Conservation (phyloP, 75 land plant species). For the Cupressus sempervirens region DNA sequence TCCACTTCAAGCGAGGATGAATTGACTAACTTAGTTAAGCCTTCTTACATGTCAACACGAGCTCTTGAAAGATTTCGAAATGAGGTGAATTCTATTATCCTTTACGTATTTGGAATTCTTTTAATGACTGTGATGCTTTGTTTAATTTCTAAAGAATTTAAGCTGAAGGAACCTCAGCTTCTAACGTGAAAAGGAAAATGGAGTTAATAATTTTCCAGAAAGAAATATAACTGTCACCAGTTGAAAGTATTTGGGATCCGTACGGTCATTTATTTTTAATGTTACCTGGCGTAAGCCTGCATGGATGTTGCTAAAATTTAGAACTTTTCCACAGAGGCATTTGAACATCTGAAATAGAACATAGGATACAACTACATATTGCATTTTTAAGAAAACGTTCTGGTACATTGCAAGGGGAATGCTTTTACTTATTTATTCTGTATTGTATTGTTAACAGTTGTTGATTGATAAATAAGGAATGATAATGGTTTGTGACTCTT, state of each 20-base stretch:
- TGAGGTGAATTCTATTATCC: constrained; percentile 50
- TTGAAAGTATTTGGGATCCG: background rate
- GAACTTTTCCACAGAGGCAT: background rate
- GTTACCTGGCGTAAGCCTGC: no score
- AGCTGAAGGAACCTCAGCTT: background rate
- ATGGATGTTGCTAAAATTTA: background rate
- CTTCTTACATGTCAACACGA: constrained; percentile 64
- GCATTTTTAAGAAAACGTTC: background rate
- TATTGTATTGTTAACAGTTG: background rate
- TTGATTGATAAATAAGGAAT: background rate
- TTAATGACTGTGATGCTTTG: background rate
- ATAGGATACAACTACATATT: background rate
- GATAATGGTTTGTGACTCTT: background rate
- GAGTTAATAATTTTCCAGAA: background rate
- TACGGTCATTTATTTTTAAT: background rate
- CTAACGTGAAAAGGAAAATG: background rate
- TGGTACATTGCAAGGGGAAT: background rate
- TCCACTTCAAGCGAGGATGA: constrained; percentile 34
- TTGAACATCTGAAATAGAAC: background rate
- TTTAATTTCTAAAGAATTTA: background rate
- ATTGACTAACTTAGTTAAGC: constrained; percentile 29
- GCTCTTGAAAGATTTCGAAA: constrained; percentile 80
- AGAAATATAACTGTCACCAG: background rate
- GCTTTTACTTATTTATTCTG: background rate
- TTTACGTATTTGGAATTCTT: background rate